A percentile compares a stretch with the other conserved stretches of the same genome.
Evolutionary conservation across 2,329 filamentous ascomycete genomes (phyloP).

Genomic region (Sporothrix humicola): DNA sequence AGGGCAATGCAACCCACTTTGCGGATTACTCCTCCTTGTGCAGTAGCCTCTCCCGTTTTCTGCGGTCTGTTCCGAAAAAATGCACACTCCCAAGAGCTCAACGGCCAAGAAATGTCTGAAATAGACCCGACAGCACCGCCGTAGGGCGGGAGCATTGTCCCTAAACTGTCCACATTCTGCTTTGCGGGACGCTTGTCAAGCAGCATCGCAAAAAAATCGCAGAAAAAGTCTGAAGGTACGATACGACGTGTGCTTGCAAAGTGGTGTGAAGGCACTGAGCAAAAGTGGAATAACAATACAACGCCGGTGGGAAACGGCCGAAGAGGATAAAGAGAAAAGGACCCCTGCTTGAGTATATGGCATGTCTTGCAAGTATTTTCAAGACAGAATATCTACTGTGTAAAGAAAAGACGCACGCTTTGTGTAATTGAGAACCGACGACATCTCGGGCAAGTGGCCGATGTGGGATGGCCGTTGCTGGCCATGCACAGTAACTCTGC

Average conservation of each 20-base stretch:
- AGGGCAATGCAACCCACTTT: constrained; percentile 4
- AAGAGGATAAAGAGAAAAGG: background rate
- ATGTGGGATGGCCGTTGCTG: constrained; percentile 1
- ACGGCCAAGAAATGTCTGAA: background rate
- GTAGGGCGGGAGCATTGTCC: constrained; percentile 12
- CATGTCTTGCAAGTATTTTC: too few species aligned
- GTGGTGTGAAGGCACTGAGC: background rate
- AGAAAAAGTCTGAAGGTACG: background rate
- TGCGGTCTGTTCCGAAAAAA: constrained; percentile 17
- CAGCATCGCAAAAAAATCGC: background rate
- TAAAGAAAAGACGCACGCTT: constrained; percentile 1
- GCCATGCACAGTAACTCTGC: background rate
- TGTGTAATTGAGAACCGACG: constrained; percentile 25
- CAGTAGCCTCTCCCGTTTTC: constrained; percentile 12
- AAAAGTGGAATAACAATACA: constrained; percentile 1
- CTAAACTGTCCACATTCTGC: too few species aligned
- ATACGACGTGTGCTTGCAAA: constrained; percentile 18
- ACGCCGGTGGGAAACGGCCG: background rate
- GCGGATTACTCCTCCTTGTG: constrained; percentile 20
- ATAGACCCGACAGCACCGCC: constrained; percentile 18
- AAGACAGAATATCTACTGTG: too few species aligned
- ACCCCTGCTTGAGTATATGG: background rate
- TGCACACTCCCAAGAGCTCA: background rate
- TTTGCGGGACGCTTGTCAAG: background rate
- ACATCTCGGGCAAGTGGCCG: background rate